Conservation (phyloP, 805 yeast genomes). For the Saturnispora quitensis region DNA sequence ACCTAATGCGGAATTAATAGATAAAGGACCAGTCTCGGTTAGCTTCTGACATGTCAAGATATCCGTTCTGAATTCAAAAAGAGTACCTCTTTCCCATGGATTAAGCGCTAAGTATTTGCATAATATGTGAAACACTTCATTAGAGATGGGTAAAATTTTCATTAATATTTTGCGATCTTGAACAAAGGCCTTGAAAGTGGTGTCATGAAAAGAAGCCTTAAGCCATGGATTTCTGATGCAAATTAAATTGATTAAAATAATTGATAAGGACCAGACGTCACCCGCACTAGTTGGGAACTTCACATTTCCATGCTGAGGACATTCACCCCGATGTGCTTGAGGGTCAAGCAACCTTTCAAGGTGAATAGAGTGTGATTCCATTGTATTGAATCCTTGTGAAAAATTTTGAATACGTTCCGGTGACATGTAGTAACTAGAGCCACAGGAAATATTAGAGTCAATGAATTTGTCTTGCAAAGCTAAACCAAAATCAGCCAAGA, state of each 20-base stretch:
- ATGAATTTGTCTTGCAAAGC: constrained; percentile 54
- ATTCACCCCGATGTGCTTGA: constrained; percentile 12
- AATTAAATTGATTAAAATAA: constrained; percentile 68
- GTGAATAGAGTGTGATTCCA: constrained; percentile 26
- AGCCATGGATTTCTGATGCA: constrained; percentile 91
- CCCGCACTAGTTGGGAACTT: constrained; percentile 62
- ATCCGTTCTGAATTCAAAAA: constrained; percentile 32
- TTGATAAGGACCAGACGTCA: constrained; percentile 83
- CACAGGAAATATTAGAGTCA: constrained; percentile 70
- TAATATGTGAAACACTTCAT: constrained; percentile 47
- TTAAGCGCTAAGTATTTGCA: constrained; percentile 34
- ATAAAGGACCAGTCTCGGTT: constrained; percentile 28
- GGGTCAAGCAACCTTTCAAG: constrained; percentile 20
- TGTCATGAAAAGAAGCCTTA: constrained; percentile 58
- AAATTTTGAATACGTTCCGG: constrained; percentile 59
- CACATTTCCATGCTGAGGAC: constrained; percentile 22
- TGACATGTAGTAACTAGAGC: constrained; percentile 87
- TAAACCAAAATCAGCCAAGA: constrained; percentile 83
- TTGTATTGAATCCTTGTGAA: constrained; percentile 28
- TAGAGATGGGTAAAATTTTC: constrained; percentile 65
- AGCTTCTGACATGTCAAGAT: constrained; percentile 25
- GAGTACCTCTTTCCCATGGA: constrained; percentile 39
- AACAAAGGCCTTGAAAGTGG: constrained; percentile 57
- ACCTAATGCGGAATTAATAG: constrained; percentile 21
- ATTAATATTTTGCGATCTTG: constrained; percentile 45